phyloP scores from a whole-genome alignment of 2,329 filamentous ascomycete genomes.

The Decorospora gaudefroyi region DNA sequence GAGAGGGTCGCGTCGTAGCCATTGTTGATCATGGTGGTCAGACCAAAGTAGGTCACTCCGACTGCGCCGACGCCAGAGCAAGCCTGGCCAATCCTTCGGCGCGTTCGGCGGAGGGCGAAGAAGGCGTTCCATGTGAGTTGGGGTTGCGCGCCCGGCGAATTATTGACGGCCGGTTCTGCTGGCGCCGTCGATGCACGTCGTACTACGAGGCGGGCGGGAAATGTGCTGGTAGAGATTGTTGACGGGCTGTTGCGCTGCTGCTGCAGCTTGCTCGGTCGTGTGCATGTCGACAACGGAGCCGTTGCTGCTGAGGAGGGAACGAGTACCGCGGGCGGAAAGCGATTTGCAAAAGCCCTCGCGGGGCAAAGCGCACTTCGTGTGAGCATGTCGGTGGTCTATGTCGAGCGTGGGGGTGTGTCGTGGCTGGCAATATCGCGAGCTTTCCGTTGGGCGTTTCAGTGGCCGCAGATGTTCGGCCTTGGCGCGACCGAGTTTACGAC shows the following conservation, averaged over 20 bases:
- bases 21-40: conserved; percentile 68
- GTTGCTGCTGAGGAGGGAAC: conserved; percentile 30
- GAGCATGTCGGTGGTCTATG: too few species aligned
- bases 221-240: conserved; percentile 13
- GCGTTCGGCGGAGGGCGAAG: conserved; percentile 84
- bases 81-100: conserved; percentile 79
- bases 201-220: conserved; percentile 11
- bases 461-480: neutral
- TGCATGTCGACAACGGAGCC: conserved; percentile 37
- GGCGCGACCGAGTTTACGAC: too few species aligned
- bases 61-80: conserved; percentile 72
- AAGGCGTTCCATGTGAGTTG: conserved; percentile 79
- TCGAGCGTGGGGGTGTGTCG: conserved; percentile 11
- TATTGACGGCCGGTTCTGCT: conserved; percentile 19
- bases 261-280: conserved; percentile 30
- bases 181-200: conserved; percentile 37
- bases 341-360: conserved; percentile 35
- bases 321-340: conserved; percentile 35
- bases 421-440: neutral
- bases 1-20: conserved; percentile 69
- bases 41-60: conserved; percentile 64
- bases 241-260: conserved; percentile 21
- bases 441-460: neutral
- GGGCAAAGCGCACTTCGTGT: conserved; percentile 39
- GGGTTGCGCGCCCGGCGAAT: conserved; percentile 20